These are phyloP conservation scores for Gilbertella persicaria DNA, from an alignment of 371 early-diverging fungal species.

Conservation along the genomic window DNA sequence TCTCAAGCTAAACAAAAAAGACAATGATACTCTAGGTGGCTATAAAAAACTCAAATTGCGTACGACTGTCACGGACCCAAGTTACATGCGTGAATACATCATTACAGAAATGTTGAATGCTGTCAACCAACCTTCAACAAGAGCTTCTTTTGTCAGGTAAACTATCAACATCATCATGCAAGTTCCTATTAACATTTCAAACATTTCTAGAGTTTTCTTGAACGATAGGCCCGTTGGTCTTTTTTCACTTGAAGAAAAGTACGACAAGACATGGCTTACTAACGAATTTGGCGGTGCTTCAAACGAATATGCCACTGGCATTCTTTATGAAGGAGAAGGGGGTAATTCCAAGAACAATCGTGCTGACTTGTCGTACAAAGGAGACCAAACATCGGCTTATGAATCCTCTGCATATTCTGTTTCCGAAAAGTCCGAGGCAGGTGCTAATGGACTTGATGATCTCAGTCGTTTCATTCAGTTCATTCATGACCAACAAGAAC, in stretches of 20 bases:
- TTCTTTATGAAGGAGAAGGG: slow-evolving; percentile 31
- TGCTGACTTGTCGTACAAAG: slow-evolving; percentile 33
- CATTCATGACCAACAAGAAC: slow-evolving; percentile 24
- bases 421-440: slow-evolving; percentile 19
- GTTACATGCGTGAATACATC: slow-evolving; percentile 48
- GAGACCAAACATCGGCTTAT: slow-evolving; percentile 18
- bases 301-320: slow-evolving; percentile 16
- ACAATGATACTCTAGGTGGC: slow-evolving; percentile 10
- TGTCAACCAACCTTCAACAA: slow-evolving; percentile 24
- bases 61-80: slow-evolving; percentile 33
- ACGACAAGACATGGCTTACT: slow-evolving; percentile 33
- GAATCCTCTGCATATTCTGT: slow-evolving; percentile 14
- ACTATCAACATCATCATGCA: background rate
- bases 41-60: slow-evolving; percentile 25
- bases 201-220: slow-evolving; percentile 26
- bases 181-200: background rate
- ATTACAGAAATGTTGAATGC: slow-evolving; percentile 26
- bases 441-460: slow-evolving; percentile 8
- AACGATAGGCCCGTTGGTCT: slow-evolving; percentile 34
- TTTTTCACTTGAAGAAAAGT: slow-evolving; percentile 33
- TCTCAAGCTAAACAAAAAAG: slow-evolving; percentile 26
- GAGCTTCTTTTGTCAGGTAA: slow-evolving; percentile 31
- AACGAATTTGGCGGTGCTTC: slow-evolving; percentile 24
- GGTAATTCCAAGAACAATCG: background rate
- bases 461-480: slow-evolving; percentile 30